Percentiles rank a stretch among this genome's conserved stretches.
phyloP scores from a whole-genome alignment of 2,329 filamentous ascomycete genomes.

The Aschersonia sp. region DNA sequence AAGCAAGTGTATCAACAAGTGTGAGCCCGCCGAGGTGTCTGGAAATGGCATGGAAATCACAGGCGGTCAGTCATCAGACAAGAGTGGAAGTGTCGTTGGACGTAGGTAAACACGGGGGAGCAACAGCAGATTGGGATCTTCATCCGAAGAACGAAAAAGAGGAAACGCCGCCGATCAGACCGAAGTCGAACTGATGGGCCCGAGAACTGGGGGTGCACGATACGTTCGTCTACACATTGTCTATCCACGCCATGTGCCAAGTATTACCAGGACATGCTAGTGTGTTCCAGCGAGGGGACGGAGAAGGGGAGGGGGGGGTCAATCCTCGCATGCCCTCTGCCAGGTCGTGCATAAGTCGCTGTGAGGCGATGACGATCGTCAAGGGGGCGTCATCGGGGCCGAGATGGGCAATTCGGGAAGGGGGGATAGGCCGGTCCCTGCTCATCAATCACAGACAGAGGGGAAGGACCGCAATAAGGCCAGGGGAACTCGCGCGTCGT shows the following conservation, averaged over 20 bases:
- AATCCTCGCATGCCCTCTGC: too few relatives aligned
- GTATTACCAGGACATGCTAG: not conserved
- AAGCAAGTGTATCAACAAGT: not conserved
- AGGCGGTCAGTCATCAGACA: not conserved
- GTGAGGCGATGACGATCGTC: not conserved
- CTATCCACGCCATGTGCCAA: not conserved
- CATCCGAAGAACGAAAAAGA: not conserved
- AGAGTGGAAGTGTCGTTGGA: not conserved
- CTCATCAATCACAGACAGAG: not conserved
- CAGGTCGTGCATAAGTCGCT: too few relatives aligned
- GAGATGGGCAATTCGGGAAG: not conserved
- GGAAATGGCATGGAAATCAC: not conserved
- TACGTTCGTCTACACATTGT: not conserved
- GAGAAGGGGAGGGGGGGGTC: too few relatives aligned
- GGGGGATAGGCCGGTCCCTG: not conserved
- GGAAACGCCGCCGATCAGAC: not conserved
- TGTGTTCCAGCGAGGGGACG: not conserved
- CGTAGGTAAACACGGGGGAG: too few relatives aligned
- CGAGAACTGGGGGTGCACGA: not conserved
- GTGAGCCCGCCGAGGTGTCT: too few relatives aligned
- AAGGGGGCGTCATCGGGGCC: not conserved
- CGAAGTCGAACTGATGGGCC: not conserved
- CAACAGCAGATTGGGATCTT: not conserved
- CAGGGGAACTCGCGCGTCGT: too few relatives aligned
- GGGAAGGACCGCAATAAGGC: too few relatives aligned